Percentiles rank a stretch among this genome's conserved stretches.
phyloP scores from a whole-genome alignment of 495 filamentous ascomycete genomes.

The Penicillium taxi region DNA sequence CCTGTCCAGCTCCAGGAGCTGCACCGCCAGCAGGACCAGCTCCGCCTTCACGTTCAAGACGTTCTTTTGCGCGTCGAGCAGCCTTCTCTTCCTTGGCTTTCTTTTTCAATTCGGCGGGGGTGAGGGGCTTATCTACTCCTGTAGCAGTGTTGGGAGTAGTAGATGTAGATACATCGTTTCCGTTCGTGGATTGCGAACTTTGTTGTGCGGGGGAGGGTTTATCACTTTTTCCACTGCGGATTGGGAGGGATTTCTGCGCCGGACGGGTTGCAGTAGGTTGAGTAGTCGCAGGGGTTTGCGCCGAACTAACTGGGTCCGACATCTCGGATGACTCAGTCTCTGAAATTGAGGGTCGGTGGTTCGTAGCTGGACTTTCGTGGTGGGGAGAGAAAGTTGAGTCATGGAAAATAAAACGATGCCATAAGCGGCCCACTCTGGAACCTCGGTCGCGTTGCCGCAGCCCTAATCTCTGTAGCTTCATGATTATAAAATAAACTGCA shows the following conservation, averaged over 20 bases:
- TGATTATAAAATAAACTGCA: no score
- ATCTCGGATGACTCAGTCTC: conserved; percentile 23
- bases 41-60: conserved; percentile 34
- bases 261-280: conserved; percentile 11
- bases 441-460: conserved; percentile 15
- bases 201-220: conserved; percentile 18
- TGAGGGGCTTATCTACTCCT: conserved; percentile 42
- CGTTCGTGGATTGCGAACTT: conserved; percentile 24
- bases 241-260: conserved; percentile 16
- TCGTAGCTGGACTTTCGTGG: conserved; percentile 23
- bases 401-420: conserved; percentile 33
- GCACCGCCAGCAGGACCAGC: conserved; percentile 19
- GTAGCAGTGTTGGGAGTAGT: conserved; percentile 8
- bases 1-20: conserved; percentile 15
- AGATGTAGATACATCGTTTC: conserved; percentile 17
- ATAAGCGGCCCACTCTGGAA: conserved; percentile 33
- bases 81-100: conserved; percentile 72
- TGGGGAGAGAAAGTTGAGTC: conserved; percentile 31
- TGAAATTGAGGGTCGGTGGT: conserved; percentile 10
- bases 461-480: conserved; percentile 17
- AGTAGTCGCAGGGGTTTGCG: conserved; percentile 12
- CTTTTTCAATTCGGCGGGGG: conserved; percentile 65
- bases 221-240: conserved; percentile 24
- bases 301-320: conserved; percentile 23
- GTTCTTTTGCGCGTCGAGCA: conserved; percentile 60